A percentile compares a stretch with the other conserved stretches of the same genome.
Conservation (phyloP, 2,329 filamentous ascomycete species). For the Pyrenochaeta sp. region DNA sequence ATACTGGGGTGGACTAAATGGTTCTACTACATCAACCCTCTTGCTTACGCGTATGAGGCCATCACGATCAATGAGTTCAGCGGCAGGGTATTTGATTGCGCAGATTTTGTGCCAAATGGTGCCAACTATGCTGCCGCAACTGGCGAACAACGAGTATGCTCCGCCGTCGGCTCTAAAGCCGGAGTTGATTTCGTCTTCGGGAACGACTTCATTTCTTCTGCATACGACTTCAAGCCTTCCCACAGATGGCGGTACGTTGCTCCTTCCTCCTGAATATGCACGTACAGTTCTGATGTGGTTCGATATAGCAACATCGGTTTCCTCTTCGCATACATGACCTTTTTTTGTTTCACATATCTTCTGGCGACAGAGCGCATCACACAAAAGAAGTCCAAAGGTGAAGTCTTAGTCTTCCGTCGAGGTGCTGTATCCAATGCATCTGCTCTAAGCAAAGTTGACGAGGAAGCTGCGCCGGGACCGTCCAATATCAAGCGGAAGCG, state of each 20-base stretch:
- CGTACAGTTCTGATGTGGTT: too few relatives aligned
- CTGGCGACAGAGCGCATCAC: too few relatives aligned
- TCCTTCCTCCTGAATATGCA: too few relatives aligned
- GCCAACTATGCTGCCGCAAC: constrained; percentile 46
- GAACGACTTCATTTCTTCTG: constrained; percentile 44
- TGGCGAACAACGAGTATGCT: constrained; percentile 47
- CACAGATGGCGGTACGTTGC: constrained; percentile 59
- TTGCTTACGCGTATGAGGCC: constrained; percentile 81
- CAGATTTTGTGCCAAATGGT: constrained; percentile 53
- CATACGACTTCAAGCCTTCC: constrained; percentile 41
- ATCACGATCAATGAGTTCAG: constrained; percentile 86
- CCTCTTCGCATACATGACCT: too few relatives aligned
- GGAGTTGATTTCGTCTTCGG: constrained; percentile 50
- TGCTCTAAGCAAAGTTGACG: too few relatives aligned
- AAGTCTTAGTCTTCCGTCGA: background rate
- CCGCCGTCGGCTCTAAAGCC: constrained; percentile 51
- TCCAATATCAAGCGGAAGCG: too few relatives aligned
- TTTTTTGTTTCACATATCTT: too few relatives aligned
- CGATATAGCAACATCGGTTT: too few relatives aligned
- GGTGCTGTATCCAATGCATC: constrained; percentile 51
- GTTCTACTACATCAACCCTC: constrained; percentile 82
- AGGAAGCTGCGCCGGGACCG: background rate
- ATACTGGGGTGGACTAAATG: constrained; percentile 84
- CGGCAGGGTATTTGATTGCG: constrained; percentile 64
- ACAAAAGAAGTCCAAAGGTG: too few relatives aligned